These are phyloP conservation scores for Achaetomium macrosporum DNA, from an alignment of 2,329 filamentous ascomycete species.

Conservation along the genomic window DNA sequence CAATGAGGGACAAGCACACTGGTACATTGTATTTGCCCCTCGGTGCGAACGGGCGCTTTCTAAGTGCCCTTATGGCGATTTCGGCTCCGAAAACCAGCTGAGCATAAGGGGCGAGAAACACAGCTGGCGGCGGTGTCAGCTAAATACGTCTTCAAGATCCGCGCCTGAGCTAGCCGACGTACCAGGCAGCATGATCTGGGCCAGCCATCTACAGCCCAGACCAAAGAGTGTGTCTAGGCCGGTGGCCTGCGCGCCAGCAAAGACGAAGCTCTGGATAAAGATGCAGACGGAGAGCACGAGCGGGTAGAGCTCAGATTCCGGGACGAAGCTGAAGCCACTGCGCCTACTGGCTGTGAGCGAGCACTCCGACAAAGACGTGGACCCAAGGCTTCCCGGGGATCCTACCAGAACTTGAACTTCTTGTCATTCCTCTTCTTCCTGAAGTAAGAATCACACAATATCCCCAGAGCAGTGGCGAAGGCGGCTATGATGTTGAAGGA, in stretches of 20 bases:
- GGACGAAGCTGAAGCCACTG: conserved; percentile 39
- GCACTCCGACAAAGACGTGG: not conserved
- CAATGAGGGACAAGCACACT: conserved; percentile 49
- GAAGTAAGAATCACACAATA: conserved; percentile 51
- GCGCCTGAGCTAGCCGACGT: conserved; percentile 11
- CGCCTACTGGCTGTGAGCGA: conserved; percentile 27
- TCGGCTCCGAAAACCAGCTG: conserved; percentile 62
- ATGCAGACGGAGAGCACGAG: conserved; percentile 54
- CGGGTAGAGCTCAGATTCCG: conserved; percentile 46
- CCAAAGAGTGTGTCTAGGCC: conserved; percentile 48
- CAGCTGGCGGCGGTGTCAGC: conserved; percentile 37
- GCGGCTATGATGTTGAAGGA: conserved; percentile 56
- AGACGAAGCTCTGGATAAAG: conserved; percentile 51
- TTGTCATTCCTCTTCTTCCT: conserved; percentile 37
- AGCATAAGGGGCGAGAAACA: conserved; percentile 61
- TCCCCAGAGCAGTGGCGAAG: conserved; percentile 49
- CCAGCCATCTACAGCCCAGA: conserved; percentile 46
- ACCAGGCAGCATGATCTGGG: conserved; percentile 57
- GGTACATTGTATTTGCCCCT: conserved; percentile 55
- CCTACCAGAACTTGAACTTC: conserved; percentile 39
- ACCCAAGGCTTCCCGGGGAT: too few relatives aligned
- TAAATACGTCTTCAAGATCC: not conserved
- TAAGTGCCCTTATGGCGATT: conserved; percentile 50
- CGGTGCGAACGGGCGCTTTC: conserved; percentile 49
- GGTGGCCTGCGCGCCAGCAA: conserved; percentile 50